Evolutionary conservation across 371 early-diverging fungal genomes (phyloP).

Genomic region (Paraphysoderma sedebokerense): DNA sequence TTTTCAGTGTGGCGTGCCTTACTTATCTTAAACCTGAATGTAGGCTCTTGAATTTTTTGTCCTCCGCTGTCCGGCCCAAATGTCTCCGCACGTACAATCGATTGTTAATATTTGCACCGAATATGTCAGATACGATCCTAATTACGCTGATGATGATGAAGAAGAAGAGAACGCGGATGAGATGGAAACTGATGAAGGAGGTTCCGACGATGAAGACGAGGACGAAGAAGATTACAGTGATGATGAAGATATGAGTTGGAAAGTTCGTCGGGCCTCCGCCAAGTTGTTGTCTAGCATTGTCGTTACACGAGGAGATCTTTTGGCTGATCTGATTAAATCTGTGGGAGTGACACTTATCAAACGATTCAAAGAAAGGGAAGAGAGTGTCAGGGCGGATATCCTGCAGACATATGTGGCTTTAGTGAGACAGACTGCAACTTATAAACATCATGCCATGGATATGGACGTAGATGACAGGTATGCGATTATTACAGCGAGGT

Average conservation of each 20-base stretch:
- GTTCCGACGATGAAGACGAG: conserved; percentile 46
- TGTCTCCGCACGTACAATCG: conserved; percentile 34
- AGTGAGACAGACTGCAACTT: conserved; percentile 49
- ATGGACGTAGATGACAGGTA: conserved; percentile 24
- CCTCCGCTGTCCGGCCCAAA: conserved; percentile 54
- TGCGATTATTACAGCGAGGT: too few species aligned
- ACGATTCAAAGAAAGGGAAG: conserved; percentile 80
- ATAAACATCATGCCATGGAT: too few species aligned
- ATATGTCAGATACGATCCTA: conserved; percentile 73
- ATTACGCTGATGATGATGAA: conserved; percentile 66
- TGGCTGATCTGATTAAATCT: conserved; percentile 36
- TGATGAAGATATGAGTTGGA: conserved; percentile 76
- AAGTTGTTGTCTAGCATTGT: conserved; percentile 59
- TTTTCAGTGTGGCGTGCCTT: too few species aligned
- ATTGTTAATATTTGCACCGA: conserved; percentile 43
- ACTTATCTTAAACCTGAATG: background rate
- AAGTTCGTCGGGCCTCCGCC: conserved; percentile 71
- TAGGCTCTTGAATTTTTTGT: conserved; percentile 63
- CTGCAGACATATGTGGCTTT: conserved; percentile 55
- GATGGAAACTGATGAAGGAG: conserved; percentile 9
- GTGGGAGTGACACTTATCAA: conserved; percentile 55
- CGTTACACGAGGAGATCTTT: conserved; percentile 46
- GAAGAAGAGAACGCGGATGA: conserved; percentile 23
- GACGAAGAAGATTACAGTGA: conserved; percentile 62
- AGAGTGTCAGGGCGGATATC: conserved; percentile 73